Evolutionary conservation across 1,284 basidiomycete species (phyloP), one percentile per base, ranked within the genome.

Genomic region (Lentinula novae-zelandiae): DNA sequence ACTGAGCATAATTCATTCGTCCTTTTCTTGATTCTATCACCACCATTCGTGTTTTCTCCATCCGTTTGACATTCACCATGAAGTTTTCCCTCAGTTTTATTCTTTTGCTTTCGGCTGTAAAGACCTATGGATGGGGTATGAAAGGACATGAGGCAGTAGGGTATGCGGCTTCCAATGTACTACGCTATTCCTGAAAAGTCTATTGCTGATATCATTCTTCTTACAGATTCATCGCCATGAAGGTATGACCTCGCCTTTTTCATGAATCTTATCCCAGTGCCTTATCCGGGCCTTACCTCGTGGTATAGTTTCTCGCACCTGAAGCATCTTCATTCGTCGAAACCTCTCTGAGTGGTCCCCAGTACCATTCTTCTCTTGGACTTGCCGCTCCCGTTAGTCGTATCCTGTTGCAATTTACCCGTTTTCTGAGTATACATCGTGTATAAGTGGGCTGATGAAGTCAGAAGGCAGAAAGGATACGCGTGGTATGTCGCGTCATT

Each of bases 361-460:
- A 40, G 13, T 58, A 50, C 10, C 36, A 58, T 52, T 27, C 15
- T 6, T 59, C 51, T 8, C 51, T 59, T 51, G 58, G 49, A 34
- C 31, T 53, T n/a, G 49, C 49, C 33, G 51, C 39, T 10, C n/a
- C 58, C 12, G 49, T 48, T 39, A 44, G 58, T 34, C 22, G 10
- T 13, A 9, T 49, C 6, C 8, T 31, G 15, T n/a, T 34, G 49
- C 7, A 15, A 48, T 13, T 27, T 15, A 31, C 12, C 9, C 31
- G n/a, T 56, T 33, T 27, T 34, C 13, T 44, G 12, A 20, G 9
- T 31, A 34, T 34, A 20, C 9, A 7, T 27, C 5, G n/a, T 17
- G 15, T 22, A 36, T 40, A 54, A 54, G 76, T 82, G 80, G 81
- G 79, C 80, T 6, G 80, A 82, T 64, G 71, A 71, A 5, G 73